Evolutionary conservation across 139 green algal genomes (phyloP).

Genomic region (Chlamydomonas sp.): DNA sequence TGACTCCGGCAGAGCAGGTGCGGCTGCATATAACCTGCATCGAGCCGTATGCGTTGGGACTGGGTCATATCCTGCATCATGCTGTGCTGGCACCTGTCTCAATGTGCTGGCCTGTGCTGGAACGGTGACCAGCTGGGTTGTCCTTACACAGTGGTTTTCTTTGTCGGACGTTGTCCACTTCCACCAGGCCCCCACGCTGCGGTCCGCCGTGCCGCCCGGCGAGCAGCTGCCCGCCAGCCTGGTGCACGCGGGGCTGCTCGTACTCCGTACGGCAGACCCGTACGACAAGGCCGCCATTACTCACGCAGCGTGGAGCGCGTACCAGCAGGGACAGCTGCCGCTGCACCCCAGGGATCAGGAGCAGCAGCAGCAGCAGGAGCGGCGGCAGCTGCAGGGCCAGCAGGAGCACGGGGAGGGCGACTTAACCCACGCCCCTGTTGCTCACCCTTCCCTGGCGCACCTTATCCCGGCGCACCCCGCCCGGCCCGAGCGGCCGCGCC

Average conservation of each 20-base stretch:
- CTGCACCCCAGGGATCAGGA: constrained; percentile 30
- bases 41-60: not conserved
- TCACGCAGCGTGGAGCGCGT: constrained; percentile 65
- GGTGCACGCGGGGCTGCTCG: constrained; percentile 32
- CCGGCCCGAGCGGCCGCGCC: constrained; percentile 59
- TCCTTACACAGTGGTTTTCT: too few relatives aligned
- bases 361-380: constrained; percentile 8
- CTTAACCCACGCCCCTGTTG: not conserved
- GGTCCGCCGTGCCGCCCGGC: not conserved
- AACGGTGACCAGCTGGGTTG: too few relatives aligned
- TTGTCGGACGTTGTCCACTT: not conserved
- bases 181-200: not conserved
- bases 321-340: constrained; percentile 48
- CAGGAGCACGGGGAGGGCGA: not conserved
- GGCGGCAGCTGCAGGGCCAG: not conserved
- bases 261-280: constrained; percentile 64
- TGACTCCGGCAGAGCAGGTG: constrained; percentile 1
- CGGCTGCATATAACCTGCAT: not conserved
- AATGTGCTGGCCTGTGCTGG: too few relatives aligned
- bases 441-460: not conserved
- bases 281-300: constrained; percentile 69
- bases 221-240: constrained; percentile 21
- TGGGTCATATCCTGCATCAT: too few relatives aligned
- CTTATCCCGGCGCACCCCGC: constrained; percentile 52
- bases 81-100: too few relatives aligned